Evolutionary conservation across 139 green algal genomes (phyloP), one percentile per base, ranked within the genome.

Genomic region (Zygnema cylindricum): DNA sequence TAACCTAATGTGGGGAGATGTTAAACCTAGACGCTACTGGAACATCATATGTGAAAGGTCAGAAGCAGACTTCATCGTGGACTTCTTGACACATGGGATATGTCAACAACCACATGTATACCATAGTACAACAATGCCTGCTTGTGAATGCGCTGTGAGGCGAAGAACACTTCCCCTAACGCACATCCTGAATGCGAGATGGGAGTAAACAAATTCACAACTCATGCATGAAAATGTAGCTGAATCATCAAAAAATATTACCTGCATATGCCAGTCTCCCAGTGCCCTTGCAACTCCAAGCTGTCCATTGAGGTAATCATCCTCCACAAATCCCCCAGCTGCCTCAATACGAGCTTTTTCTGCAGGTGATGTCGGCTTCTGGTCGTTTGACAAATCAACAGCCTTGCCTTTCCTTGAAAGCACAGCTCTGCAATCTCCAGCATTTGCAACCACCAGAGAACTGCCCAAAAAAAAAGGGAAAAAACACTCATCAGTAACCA

Each of bases 301-400:
- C 43, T 91, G 30, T 7, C 93, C 93, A 84, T 95, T 95, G 33
- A 94, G 36, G 69, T 94, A 94, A 16, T 92, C 90, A 40, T 94
- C 91, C 76, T 90, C 91, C 43, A 93, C 79, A 69, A 87, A 94
- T 1, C 91, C 88, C 30, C 86, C 79, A 21, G 77, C 49, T 30
- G 7, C 71, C 91, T 55, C 89, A 77, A 95, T 93, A 1, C 93
- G 91, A 76, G 73, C 57, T 1, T 35, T 69, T 90, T 95, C 93
- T 35, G 38, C 32, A 57, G 54, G 25, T 1, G 35, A 73, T 22
- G 21, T 35, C 23, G 90, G 85, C 75, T 93, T 92, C 25, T 95
- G 93, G 75, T 95, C 93, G 0, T 63, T 32, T 38, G 93, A 92
- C 30, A 95, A 69, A 55, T 91, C 92, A 2, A 94, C 43, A 25